Percentiles rank a stretch among this genome's conserved stretches.
These are phyloP conservation scores for Exutisphaerella laricina DNA, from an alignment of 2,329 filamentous ascomycete genomes.

Conservation along the genomic window DNA sequence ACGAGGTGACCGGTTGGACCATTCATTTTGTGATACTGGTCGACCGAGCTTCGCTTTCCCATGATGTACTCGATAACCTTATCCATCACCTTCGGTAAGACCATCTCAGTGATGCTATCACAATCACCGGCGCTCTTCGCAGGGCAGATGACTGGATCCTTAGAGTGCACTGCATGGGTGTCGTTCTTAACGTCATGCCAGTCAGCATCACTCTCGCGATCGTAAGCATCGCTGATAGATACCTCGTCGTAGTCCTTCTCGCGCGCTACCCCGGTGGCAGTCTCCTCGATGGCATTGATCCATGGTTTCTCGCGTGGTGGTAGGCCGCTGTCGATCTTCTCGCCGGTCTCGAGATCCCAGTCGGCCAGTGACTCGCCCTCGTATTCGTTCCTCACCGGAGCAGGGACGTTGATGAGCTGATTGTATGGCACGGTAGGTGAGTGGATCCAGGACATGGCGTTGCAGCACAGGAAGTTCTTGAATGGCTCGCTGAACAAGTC, in stretches of 20 bases:
- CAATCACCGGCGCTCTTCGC: slow-evolving; percentile 18
- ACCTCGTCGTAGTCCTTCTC: not conserved
- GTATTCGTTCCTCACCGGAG: not conserved
- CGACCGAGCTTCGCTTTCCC: not conserved
- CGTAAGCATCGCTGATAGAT: not conserved
- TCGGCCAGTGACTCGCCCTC: not conserved
- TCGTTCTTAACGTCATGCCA: not conserved
- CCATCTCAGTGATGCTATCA: slow-evolving; percentile 13
- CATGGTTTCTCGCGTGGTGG: not conserved
- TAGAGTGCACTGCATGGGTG: not conserved
- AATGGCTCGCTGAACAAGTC: slow-evolving; percentile 8
- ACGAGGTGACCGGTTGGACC: not conserved
- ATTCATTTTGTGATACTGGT: not conserved
- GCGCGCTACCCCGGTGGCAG: not conserved
- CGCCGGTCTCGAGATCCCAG: not conserved
- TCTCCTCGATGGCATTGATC: not conserved
- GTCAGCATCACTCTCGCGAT: not conserved
- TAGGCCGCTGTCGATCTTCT: not conserved
- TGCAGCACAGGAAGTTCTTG: slow-evolving; percentile 12
- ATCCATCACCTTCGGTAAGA: slow-evolving; percentile 18
- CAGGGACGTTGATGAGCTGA: not conserved
- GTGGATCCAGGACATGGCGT: slow-evolving; percentile 20
- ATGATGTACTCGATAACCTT: slow-evolving; percentile 14
- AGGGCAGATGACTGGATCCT: slow-evolving; percentile 8
- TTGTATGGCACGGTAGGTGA: not conserved